A percentile compares a stretch with the other conserved stretches of the same genome.
Evolutionary conservation across 208 protist species (phyloP).

Genomic region (Leishmania mexicana): DNA sequence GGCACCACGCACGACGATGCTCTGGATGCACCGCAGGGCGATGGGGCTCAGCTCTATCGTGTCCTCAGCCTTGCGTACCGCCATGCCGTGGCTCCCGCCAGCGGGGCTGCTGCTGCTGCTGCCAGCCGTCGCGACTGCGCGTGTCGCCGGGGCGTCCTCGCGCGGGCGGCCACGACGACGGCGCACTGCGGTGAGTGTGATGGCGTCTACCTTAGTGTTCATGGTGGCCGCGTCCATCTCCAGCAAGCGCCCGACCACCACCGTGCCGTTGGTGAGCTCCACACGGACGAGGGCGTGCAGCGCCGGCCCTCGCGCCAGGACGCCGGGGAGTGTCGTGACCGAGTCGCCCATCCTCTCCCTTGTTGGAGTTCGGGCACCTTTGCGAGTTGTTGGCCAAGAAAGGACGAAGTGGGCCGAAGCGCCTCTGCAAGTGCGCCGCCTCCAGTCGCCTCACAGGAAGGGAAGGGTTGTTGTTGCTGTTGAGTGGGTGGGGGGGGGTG

Average conservation of each 20-base stretch:
- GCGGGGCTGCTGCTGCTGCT: slow-evolving; percentile 9
- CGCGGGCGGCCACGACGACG: slow-evolving; percentile 3
- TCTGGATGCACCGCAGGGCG: slow-evolving; percentile 58
- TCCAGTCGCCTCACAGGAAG: not conserved
- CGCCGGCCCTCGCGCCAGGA: slow-evolving; percentile 45
- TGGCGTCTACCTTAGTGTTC: slow-evolving; percentile 78
- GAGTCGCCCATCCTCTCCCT: not conserved
- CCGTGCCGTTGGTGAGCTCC: slow-evolving; percentile 72
- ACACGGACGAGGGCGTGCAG: slow-evolving; percentile 66
- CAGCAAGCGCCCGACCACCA: slow-evolving; percentile 64
- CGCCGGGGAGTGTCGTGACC: slow-evolving; percentile 49
- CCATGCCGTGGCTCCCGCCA: not conserved
- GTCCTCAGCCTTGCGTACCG: not conserved
- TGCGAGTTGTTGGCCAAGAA: not conserved
- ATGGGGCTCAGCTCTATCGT: slow-evolving; percentile 43
- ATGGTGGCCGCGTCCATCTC: slow-evolving; percentile 76
- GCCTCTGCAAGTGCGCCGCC: not conserved
- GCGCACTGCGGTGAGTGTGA: slow-evolving; percentile 58
- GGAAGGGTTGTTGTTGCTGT: not conserved
- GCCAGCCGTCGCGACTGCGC: not conserved
- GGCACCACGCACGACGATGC: slow-evolving; percentile 68
- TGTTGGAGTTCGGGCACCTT: not conserved
- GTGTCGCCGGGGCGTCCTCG: not conserved
- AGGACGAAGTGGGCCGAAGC: not conserved
- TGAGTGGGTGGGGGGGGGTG: not conserved